Percentiles rank a stretch among this genome's conserved stretches.
phyloP scores from a whole-genome alignment of 2,329 filamentous ascomycete genomes.

The Tolypocladium paradoxum region DNA sequence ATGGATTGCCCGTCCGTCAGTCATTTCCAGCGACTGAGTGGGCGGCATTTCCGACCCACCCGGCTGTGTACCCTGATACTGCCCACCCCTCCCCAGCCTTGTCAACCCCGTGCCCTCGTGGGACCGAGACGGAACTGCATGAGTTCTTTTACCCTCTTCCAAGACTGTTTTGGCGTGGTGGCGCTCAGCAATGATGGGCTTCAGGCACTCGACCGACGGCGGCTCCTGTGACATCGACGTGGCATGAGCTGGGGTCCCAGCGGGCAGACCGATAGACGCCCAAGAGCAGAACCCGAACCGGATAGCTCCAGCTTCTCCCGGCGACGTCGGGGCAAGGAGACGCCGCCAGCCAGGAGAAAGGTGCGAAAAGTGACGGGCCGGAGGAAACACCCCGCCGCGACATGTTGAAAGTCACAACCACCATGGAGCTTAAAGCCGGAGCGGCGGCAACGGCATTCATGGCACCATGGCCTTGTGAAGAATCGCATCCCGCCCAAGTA shows the following conservation, averaged over 20 bases:
- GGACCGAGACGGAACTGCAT: not conserved
- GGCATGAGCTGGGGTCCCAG: not conserved
- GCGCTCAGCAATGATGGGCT: not conserved
- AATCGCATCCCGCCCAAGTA: constrained; percentile 12
- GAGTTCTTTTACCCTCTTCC: not conserved
- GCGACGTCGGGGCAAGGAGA: not conserved
- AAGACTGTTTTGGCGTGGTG: not conserved
- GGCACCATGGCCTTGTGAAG: constrained; percentile 13
- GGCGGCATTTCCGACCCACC: not conserved
- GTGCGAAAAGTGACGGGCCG: not conserved
- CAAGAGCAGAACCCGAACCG: not conserved
- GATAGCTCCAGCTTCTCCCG: not conserved
- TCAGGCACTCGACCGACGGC: not conserved
- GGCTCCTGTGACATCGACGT: not conserved
- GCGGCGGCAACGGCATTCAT: constrained; percentile 9
- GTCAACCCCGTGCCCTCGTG: not conserved
- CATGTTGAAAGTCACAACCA: not conserved
- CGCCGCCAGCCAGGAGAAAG: not conserved
- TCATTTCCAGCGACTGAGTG: not conserved
- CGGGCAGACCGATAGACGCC: not conserved
- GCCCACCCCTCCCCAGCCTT: no score
- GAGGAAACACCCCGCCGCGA: not conserved
- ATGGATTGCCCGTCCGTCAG: not conserved
- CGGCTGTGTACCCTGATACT: no score
- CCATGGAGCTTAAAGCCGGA: not conserved